Percentiles rank a stretch among this genome's conserved stretches.
Evolutionary conservation across 306 rosid genomes (phyloP).

Genomic region (Albizia julibrissin): DNA sequence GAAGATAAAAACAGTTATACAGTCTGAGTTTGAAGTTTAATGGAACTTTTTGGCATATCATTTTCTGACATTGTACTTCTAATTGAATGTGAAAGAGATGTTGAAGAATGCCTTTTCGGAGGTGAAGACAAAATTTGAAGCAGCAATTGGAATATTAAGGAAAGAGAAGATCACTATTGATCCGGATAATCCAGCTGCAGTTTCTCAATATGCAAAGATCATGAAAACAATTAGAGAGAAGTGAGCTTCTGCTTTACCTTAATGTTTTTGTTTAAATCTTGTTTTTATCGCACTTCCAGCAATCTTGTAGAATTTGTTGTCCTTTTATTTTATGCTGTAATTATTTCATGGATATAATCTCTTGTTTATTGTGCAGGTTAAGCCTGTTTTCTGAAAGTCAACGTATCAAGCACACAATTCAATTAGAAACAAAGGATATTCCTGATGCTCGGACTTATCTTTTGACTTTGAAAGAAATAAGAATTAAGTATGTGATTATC

Average conservation of each 20-base stretch:
- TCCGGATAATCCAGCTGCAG: constrained; percentile 89
- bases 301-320: neutral
- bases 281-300: neutral
- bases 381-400: constrained; percentile 67
- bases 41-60: neutral
- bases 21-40: constrained; percentile 1
- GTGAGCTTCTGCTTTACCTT: constrained; percentile 55
- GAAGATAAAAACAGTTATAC: neutral
- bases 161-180: constrained; percentile 91
- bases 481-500: constrained; percentile 59
- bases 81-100: constrained; percentile 63
- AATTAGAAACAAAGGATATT: constrained; percentile 62
- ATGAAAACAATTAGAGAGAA: constrained; percentile 82
- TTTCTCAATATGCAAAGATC: constrained; percentile 80
- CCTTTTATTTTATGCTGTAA: neutral
- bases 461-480: constrained; percentile 77
- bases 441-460: constrained; percentile 93
- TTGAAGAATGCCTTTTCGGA: constrained; percentile 80
- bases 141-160: constrained; percentile 70
- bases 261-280: constrained; percentile 12
- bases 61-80: constrained; percentile 35
- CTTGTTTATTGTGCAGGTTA: constrained; percentile 60
- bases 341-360: constrained; percentile 18
- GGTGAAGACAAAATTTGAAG: constrained; percentile 80
- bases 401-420: constrained; percentile 57